These are phyloP conservation scores for Lentinula sp. DNA, from an alignment of 768 basidiomycete genomes.

Conservation along the genomic window DNA sequence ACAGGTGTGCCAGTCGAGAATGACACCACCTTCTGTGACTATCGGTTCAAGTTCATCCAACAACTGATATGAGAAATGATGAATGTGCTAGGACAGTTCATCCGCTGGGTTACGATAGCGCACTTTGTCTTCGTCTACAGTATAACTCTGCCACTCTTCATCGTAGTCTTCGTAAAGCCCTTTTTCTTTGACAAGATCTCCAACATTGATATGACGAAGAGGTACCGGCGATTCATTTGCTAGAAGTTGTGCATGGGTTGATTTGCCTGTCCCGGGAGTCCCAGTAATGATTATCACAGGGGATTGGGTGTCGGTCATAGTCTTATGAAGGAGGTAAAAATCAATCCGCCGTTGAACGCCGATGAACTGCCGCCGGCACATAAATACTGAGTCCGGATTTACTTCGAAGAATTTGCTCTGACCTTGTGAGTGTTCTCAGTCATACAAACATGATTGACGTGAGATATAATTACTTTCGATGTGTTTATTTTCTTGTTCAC, in stretches of 20 bases:
- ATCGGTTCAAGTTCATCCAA: slow-evolving; percentile 83
- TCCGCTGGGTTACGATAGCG: slow-evolving; percentile 13
- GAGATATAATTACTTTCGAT: not conserved
- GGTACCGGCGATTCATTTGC: slow-evolving; percentile 63
- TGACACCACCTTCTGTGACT: slow-evolving; percentile 63
- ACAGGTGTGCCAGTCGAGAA: slow-evolving; percentile 95
- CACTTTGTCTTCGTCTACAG: slow-evolving; percentile 95
- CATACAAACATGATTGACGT: slow-evolving; percentile 1
- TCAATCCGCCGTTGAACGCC: not conserved
- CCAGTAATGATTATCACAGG: slow-evolving; percentile 85
- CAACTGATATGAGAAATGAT: slow-evolving; percentile 40
- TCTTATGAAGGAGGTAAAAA: too few relatives aligned
- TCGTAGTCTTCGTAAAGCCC: slow-evolving; percentile 81
- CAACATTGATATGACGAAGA: slow-evolving; percentile 81
- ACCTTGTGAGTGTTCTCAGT: not conserved
- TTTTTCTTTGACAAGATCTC: slow-evolving; percentile 83
- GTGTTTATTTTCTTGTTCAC: not conserved
- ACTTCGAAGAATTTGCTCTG: not conserved
- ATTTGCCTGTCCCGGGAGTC: slow-evolving; percentile 94
- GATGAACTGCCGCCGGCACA: not conserved
- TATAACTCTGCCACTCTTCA: slow-evolving; percentile 92
- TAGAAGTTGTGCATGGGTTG: slow-evolving; percentile 86
- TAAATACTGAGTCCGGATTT: not conserved
- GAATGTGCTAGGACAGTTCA: not conserved
- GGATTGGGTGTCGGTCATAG: slow-evolving; percentile 1